A percentile compares a stretch with the other conserved stretches of the same genome.
Conservation (phyloP, 495 filamentous ascomycete genomes). For the Penicillium odoratum region DNA sequence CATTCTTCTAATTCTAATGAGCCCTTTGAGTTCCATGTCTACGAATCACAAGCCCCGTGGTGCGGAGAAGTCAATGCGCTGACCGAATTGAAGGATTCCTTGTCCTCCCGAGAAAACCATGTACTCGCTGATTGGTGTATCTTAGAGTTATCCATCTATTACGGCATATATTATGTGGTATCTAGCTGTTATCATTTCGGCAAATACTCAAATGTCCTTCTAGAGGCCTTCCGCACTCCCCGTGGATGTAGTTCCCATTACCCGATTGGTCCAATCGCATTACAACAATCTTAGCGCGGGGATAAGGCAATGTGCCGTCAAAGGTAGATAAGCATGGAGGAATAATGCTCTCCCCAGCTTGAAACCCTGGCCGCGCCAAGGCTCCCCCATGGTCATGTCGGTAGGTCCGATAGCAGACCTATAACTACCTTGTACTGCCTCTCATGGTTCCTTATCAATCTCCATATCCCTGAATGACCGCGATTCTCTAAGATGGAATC, state of each 20-base stretch:
- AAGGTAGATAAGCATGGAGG: conserved; percentile 19
- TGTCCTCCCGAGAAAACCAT: neutral
- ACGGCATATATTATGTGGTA: neutral
- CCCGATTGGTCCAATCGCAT: conserved; percentile 5
- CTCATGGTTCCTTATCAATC: neutral
- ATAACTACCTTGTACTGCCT: neutral
- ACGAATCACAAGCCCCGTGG: conserved; percentile 19
- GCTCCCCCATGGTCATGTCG: neutral
- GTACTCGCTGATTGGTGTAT: conserved; percentile 2
- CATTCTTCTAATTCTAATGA: conserved; percentile 10
- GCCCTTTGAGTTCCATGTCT: conserved; percentile 5
- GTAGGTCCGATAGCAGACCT: neutral
- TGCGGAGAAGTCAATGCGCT: conserved; percentile 19
- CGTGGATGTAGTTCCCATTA: conserved; percentile 1
- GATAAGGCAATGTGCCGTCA: conserved; percentile 6
- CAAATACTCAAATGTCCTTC: neutral
- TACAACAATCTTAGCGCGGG: conserved; percentile 12
- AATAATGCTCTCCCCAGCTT: neutral
- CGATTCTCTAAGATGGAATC: conserved; percentile 1
- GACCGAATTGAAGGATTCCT: conserved; percentile 8
- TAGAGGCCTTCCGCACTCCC: conserved; percentile 10
- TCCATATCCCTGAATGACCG: neutral
- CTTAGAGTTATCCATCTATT: neutral
- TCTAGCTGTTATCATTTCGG: neutral
- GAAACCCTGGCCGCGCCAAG: neutral